A percentile compares a stretch with the other conserved stretches of the same genome.
phyloP scores from a whole-genome alignment of 768 basidiomycete genomes.

The Mycena chlorophos region DNA sequence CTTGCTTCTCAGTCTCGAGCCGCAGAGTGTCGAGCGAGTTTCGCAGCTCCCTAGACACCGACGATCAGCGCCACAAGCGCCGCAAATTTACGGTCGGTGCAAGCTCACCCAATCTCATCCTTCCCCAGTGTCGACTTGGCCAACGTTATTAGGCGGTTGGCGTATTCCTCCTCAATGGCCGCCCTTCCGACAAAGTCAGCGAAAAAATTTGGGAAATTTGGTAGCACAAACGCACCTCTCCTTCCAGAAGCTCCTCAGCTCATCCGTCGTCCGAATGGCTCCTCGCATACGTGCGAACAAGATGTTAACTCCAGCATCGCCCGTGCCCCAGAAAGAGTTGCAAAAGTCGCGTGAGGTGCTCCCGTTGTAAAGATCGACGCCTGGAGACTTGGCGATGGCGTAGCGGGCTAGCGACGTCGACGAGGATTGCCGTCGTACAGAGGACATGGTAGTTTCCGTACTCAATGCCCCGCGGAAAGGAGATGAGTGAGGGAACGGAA shows the following conservation, averaged over 20 bases:
- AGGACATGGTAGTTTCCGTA: constrained; percentile 7
- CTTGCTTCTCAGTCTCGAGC: constrained; percentile 85
- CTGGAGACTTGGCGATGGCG: constrained; percentile 23
- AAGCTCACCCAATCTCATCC: constrained; percentile 95
- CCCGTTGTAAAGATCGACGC: constrained; percentile 23
- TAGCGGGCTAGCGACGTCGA: constrained; percentile 23
- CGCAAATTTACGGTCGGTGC: too few species aligned
- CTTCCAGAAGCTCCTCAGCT: constrained; percentile 86
- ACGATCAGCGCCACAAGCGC: constrained; percentile 23
- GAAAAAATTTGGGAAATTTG: too few species aligned
- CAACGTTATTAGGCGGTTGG: constrained; percentile 81
- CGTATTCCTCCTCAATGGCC: constrained; percentile 92
- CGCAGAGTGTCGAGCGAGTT: constrained; percentile 78
- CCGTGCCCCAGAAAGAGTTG: constrained; percentile 93
- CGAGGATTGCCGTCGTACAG: constrained; percentile 19
- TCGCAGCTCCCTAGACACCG: constrained; percentile 59
- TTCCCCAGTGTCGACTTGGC: constrained; percentile 74
- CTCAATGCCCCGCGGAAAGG: background rate
- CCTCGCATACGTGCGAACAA: constrained; percentile 88
- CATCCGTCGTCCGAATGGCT: constrained; percentile 83
- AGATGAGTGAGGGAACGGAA: background rate
- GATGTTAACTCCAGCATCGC: constrained; percentile 88
- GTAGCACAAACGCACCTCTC: constrained; percentile 91
- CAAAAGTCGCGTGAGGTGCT: constrained; percentile 77
- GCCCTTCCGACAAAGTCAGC: constrained; percentile 49